Evolutionary conservation across 192 early-diverging fungal genomes (phyloP).

Genomic region (Coemansia sp.): DNA sequence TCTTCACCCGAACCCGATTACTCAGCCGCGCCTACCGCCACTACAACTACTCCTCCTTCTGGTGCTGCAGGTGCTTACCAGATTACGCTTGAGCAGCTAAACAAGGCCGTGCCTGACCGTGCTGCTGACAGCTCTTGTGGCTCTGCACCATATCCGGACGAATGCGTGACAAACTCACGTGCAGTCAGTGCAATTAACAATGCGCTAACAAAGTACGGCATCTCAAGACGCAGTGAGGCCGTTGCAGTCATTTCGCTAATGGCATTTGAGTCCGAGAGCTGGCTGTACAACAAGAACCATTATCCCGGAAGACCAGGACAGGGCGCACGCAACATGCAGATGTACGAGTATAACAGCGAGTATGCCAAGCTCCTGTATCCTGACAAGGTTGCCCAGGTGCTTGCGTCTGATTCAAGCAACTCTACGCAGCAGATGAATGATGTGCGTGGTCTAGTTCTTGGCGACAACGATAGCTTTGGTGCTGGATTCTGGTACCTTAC

Average conservation of each 20-base stretch:
- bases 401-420: background rate
- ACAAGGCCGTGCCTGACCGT: background rate
- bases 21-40: background rate
- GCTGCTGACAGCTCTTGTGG: background rate
- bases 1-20: background rate
- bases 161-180: constrained; percentile 23
- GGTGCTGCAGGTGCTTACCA: background rate
- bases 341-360: constrained; percentile 23
- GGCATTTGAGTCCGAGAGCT: constrained; percentile 35
- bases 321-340: constrained; percentile 39
- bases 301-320: constrained; percentile 18
- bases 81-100: background rate
- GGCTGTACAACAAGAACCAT: constrained; percentile 38
- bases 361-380: constrained; percentile 34
- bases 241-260: constrained; percentile 35
- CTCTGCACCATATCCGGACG: background rate
- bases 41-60: background rate
- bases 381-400: background rate
- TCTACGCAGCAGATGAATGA: constrained; percentile 12
- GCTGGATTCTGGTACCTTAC: constrained; percentile 50
- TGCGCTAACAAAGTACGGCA: constrained; percentile 22
- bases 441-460: constrained; percentile 44
- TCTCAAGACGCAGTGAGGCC: constrained; percentile 28
- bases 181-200: constrained; percentile 28
- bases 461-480: constrained; percentile 53